Evolutionary conservation across 202 grass and related monocot genomes (phyloP).

Genomic region (Setaria italica): DNA sequence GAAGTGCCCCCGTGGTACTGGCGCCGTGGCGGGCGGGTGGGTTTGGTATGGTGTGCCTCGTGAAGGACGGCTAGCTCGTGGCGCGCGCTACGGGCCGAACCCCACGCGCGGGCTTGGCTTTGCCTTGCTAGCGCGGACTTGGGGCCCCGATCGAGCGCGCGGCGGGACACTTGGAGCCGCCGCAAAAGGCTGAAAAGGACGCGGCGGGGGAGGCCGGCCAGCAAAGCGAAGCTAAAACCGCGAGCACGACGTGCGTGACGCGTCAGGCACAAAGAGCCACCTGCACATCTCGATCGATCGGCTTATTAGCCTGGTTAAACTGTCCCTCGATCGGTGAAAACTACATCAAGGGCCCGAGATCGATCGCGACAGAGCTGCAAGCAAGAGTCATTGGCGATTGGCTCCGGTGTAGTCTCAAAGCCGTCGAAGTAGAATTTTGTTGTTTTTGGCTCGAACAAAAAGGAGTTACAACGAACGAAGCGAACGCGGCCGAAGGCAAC

Average conservation of each 20-base stretch:
- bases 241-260: conserved; percentile 4
- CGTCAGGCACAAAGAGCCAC: not conserved
- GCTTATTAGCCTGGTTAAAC: not conserved
- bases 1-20: not conserved
- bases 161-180: conserved; percentile 18
- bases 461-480: not conserved
- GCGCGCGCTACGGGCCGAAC: not conserved
- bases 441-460: not conserved
- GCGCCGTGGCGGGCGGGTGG: not conserved
- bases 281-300: not conserved
- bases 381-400: not conserved
- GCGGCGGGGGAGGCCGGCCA: conserved; percentile 6
- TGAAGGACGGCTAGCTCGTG: not conserved
- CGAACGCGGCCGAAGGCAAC: not conserved
- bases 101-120: not conserved
- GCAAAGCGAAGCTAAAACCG: not conserved
- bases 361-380: not conserved
- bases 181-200: conserved; percentile 27
- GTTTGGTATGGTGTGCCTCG: too few species aligned
- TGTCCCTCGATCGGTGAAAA: not conserved
- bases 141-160: not conserved
- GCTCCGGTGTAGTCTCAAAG: not conserved
- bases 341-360: not conserved
- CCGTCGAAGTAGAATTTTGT: not conserved
- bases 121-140: not conserved